Evolutionary conservation across 2,329 filamentous ascomycete genomes (phyloP), one percentile per base, ranked within the genome.

Genomic region (Penicillium crustosum): DNA sequence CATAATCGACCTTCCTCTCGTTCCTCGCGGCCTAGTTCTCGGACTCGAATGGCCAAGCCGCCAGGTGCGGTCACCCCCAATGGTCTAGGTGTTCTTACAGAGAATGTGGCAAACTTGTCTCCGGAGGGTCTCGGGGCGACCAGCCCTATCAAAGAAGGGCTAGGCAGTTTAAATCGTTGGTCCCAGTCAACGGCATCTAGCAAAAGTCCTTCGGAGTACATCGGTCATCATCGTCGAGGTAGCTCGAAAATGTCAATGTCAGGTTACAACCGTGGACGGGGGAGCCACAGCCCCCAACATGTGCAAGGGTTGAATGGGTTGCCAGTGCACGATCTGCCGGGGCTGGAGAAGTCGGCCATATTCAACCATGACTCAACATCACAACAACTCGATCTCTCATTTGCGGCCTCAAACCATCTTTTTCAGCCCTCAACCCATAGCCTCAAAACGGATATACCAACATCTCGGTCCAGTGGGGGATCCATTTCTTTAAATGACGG

Each of bases 171-270:
- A 53, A 82, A 84, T 66, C 81, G 83, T 61, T 85, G 82, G 82
- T 85, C 83, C 36, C 82, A 84, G 62, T 83, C 81, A 19, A 84
- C 82, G 25, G 71, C 77, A 31, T 82, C 80, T 47, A 83, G 80
- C 70, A 76, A 73, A 47, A 61, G 62, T 43, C 68, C 68, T 10
- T 67, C 69, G 2, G 62, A 68, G 6, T 61, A 66, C 41, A 52
- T 51, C 9, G 59, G 59, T 39, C 66, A 73, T 45, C 66, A 73
- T 59, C 62, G 59, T 23, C 66, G 63, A 36, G 65, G 64, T 42
- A 65, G 53, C 41, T 67, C 67, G 48, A 66, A 63, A 53, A 53
- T 66, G 48, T 70, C 67, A 6, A 57, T 67, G 23, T 53, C 62
- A 8, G 56, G 56, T 23, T 52, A 55, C 25, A 54, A 19, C 19